Evolutionary conservation across 2,329 filamentous ascomycete species (phyloP).

Genomic region (Colletotrichum navitas): DNA sequence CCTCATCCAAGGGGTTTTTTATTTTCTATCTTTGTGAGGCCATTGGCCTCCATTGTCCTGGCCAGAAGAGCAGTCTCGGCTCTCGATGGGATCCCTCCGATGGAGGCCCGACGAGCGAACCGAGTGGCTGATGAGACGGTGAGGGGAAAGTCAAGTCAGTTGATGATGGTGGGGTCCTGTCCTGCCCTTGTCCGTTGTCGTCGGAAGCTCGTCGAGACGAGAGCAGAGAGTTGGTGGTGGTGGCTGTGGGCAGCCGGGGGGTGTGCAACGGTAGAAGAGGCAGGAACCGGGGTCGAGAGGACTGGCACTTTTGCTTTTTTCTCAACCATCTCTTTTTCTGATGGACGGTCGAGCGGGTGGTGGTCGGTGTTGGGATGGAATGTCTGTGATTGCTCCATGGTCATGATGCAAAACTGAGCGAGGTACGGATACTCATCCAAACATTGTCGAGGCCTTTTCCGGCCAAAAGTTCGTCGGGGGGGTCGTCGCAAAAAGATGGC

Average conservation of each 20-base stretch:
- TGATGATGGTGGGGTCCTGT: slow-evolving; percentile 35
- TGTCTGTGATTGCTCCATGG: slow-evolving; percentile 28
- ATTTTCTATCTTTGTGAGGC: not conserved
- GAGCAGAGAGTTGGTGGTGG: slow-evolving; percentile 12
- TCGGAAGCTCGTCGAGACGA: slow-evolving; percentile 41
- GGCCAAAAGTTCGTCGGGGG: not conserved
- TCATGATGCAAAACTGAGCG: not conserved
- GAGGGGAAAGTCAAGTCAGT: slow-evolving; percentile 42
- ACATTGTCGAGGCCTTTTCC: not conserved
- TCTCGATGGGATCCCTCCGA: slow-evolving; percentile 41
- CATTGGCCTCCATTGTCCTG: slow-evolving; percentile 34
- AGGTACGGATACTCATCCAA: too few relatives aligned
- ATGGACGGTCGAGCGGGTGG: slow-evolving; percentile 28
- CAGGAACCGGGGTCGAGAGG: slow-evolving; percentile 15
- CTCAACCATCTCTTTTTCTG: not conserved
- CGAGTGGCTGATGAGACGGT: slow-evolving; percentile 38
- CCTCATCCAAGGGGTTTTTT: slow-evolving; percentile 8
- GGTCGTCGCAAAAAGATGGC: slow-evolving; percentile 2
- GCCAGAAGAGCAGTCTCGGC: slow-evolving; percentile 32
- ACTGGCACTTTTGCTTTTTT: slow-evolving; percentile 8
- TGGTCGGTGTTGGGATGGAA: slow-evolving; percentile 20
- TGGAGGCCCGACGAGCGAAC: slow-evolving; percentile 33
- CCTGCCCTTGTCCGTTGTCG: slow-evolving; percentile 23
- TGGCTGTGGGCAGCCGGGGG: slow-evolving; percentile 23
- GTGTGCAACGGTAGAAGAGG: slow-evolving; percentile 21